These are phyloP conservation scores for Dictyophora rubrovolvata DNA, from an alignment of 768 basidiomycete species.

Conservation along the genomic window DNA sequence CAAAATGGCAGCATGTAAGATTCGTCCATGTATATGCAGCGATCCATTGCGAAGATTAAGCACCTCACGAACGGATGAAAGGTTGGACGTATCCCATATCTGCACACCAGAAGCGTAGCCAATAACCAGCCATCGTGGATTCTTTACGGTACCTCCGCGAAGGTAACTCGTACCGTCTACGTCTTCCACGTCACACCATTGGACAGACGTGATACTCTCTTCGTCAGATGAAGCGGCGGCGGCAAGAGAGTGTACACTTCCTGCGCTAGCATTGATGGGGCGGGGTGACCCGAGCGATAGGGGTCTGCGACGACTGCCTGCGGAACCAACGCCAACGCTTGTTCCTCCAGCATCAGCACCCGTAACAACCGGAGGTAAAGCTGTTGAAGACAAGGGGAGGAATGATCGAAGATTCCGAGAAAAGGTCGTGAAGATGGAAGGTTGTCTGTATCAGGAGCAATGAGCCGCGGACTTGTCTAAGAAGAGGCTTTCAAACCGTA, in stretches of 20 bases:
- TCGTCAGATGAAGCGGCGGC: slow-evolving; percentile 19
- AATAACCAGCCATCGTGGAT: slow-evolving; percentile 33
- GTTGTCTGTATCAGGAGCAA: slow-evolving; percentile 26
- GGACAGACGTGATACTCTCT: slow-evolving; percentile 34
- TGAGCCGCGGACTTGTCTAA: not conserved
- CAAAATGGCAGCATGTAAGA: slow-evolving; percentile 32
- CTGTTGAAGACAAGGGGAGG: slow-evolving; percentile 28
- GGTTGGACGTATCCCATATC: slow-evolving; percentile 51
- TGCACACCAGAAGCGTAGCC: slow-evolving; percentile 45
- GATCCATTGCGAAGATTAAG: slow-evolving; percentile 34
- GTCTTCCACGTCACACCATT: slow-evolving; percentile 29
- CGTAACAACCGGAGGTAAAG: not conserved
- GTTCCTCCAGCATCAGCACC: not conserved
- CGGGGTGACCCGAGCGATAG: slow-evolving; percentile 28
- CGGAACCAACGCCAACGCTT: not conserved
- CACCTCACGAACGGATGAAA: slow-evolving; percentile 41
- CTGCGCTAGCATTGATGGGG: slow-evolving; percentile 16
- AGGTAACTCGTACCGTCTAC: slow-evolving; percentile 11
- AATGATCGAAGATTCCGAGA: slow-evolving; percentile 45
- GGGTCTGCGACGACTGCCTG: slow-evolving; percentile 34
- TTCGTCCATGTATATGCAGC: slow-evolving; percentile 21
- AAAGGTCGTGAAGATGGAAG: slow-evolving; percentile 40
- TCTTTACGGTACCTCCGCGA: not conserved
- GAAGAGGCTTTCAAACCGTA: not conserved
- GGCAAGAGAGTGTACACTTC: slow-evolving; percentile 6